phyloP scores from a whole-genome alignment of 2,329 filamentous ascomycete genomes.

The Rhynchosporium graminicola region DNA sequence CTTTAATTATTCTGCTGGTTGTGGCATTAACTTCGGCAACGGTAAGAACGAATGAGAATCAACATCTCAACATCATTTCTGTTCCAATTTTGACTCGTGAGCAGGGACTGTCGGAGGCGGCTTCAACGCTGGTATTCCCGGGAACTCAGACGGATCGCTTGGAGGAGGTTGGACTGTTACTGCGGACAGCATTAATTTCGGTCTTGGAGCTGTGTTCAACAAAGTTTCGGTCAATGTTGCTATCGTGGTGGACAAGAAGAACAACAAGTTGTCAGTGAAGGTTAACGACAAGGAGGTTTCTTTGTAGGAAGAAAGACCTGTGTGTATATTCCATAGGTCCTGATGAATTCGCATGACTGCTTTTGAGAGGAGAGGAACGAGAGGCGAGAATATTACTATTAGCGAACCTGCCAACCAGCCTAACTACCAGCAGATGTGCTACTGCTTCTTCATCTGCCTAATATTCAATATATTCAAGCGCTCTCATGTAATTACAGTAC shows the following conservation, averaged over 20 bases:
- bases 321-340: background rate
- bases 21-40: slow-evolving; percentile 12
- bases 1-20: slow-evolving; percentile 13
- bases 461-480: background rate
- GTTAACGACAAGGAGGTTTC: background rate
- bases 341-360: too few relatives aligned
- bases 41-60: background rate
- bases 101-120: slow-evolving; percentile 7
- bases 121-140: slow-evolving; percentile 6
- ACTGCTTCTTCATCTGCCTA: background rate
- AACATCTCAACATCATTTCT: background rate
- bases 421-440: too few relatives aligned
- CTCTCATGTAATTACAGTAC: background rate
- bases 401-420: too few relatives aligned
- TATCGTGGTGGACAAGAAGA: background rate
- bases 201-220: slow-evolving; percentile 6
- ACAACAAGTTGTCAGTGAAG: background rate
- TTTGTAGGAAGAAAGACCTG: background rate
- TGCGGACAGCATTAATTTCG: background rate
- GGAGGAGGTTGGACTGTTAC: slow-evolving; percentile 14
- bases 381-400: too few relatives aligned
- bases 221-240: background rate
- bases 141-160: slow-evolving; percentile 3
- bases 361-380: too few relatives aligned
- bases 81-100: background rate